phyloP scores from a whole-genome alignment of 2,329 filamentous ascomycete genomes.

The Parascedosporium putredinis region DNA sequence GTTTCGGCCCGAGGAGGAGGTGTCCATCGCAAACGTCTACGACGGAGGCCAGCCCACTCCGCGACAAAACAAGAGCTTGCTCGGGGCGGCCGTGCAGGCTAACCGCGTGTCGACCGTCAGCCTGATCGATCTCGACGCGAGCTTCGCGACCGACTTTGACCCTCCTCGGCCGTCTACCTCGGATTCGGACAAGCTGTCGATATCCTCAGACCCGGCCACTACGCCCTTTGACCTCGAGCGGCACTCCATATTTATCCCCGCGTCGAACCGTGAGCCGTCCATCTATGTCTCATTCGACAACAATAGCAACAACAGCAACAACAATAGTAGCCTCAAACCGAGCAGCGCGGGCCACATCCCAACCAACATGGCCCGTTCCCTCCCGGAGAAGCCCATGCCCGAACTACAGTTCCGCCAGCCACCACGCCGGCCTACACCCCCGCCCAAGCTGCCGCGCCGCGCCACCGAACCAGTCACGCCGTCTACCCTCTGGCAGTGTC shows the following conservation, averaged over 20 bases:
- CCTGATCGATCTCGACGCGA: constrained; percentile 43
- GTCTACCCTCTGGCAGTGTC: too few relatives aligned
- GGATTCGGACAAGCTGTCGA: constrained; percentile 45
- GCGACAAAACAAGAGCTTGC: constrained; percentile 12
- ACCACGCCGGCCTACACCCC: neutral
- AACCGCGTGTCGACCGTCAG: constrained; percentile 33
- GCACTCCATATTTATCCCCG: constrained; percentile 42
- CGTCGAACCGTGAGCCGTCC: constrained; percentile 39
- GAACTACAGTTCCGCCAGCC: neutral
- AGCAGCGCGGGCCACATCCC: constrained; percentile 29
- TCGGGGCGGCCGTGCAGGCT: neutral
- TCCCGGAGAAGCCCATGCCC: neutral
- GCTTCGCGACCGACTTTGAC: constrained; percentile 37
- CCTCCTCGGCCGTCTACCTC: constrained; percentile 48
- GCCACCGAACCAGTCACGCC: neutral
- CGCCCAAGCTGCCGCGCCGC: constrained; percentile 4
- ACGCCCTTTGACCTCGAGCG: constrained; percentile 53
- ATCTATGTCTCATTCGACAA: constrained; percentile 54
- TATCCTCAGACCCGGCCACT: constrained; percentile 42
- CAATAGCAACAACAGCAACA: too few relatives aligned
- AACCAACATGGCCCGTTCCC: constrained; percentile 12
- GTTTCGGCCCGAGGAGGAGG: neutral
- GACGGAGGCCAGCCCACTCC: constrained; percentile 22
- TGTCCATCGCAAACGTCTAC: neutral
- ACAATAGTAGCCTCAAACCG: constrained; percentile 25